Evolutionary conservation across 2,329 filamentous ascomycete species (phyloP).

Genomic region (Simplicillium aogashimaense): DNA sequence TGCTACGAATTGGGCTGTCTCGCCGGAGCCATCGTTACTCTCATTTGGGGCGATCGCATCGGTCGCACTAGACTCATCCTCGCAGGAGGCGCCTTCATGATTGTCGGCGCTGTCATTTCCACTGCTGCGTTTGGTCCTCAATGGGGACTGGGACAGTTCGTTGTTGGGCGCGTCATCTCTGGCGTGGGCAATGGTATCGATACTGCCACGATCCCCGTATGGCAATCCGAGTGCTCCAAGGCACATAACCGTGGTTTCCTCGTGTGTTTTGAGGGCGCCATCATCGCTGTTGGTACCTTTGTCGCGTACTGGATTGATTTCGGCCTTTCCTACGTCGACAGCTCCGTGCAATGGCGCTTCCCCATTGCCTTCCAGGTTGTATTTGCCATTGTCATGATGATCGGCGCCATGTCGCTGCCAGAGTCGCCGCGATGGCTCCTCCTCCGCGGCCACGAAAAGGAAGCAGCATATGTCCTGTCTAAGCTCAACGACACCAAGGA

Average conservation of each 20-base stretch:
- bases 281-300: constrained; percentile 30
- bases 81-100: constrained; percentile 46
- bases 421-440: constrained; percentile 36
- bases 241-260: constrained; percentile 42
- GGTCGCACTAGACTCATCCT: constrained; percentile 44
- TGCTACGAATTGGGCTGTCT: constrained; percentile 45
- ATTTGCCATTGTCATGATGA: constrained; percentile 32
- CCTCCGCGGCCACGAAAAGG: constrained; percentile 36
- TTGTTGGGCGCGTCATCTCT: constrained; percentile 39
- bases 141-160: constrained; percentile 33
- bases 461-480: constrained; percentile 20
- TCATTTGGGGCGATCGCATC: constrained; percentile 41
- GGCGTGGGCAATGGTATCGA: constrained; percentile 42
- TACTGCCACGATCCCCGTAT: constrained; percentile 44
- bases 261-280: constrained; percentile 37
- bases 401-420: constrained; percentile 32
- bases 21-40: constrained; percentile 31
- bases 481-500: constrained; percentile 14
- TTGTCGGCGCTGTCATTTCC: constrained; percentile 51
- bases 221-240: constrained; percentile 44
- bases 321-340: constrained; percentile 29
- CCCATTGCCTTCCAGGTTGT: constrained; percentile 32
- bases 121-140: constrained; percentile 28
- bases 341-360: constrained; percentile 42
- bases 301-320: constrained; percentile 34